phyloP scores from a whole-genome alignment of 2,329 filamentous ascomycete genomes.

The Fusarium sp. region DNA sequence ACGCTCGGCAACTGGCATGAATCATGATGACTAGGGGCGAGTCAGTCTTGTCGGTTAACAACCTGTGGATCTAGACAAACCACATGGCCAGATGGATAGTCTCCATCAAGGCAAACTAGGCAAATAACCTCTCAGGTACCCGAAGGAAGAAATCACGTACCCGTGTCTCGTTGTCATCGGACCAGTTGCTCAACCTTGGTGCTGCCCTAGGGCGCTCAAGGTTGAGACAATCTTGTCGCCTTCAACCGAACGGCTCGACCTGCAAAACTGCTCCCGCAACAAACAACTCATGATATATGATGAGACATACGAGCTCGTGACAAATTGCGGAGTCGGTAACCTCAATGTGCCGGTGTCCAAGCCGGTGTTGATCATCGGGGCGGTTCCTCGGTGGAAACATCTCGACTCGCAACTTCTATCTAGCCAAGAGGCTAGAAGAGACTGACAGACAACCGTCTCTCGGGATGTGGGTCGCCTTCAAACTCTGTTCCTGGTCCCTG shows the following conservation, averaged over 20 bases:
- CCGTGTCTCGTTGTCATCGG: background rate
- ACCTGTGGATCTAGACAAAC: conserved; percentile 8
- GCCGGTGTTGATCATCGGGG: background rate
- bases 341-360: background rate
- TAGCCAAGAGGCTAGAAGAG: background rate
- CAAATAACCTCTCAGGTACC: background rate
- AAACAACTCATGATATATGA: background rate
- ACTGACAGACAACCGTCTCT: background rate
- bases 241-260: background rate
- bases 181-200: background rate
- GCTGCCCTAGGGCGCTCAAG: conserved; percentile 2
- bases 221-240: conserved; percentile 24
- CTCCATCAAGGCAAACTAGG: background rate
- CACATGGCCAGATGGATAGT: background rate
- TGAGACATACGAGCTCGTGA: background rate
- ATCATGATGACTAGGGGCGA: conserved; percentile 5
- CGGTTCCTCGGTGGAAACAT: background rate
- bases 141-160: background rate
- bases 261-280: background rate
- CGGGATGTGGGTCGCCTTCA: background rate
- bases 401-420: background rate
- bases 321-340: background rate
- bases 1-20: conserved; percentile 19
- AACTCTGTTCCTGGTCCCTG: conserved; percentile 15
- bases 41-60: background rate